These are phyloP conservation scores for Pythium brassicae DNA, from an alignment of 352 stramenopile species.

Conservation along the genomic window DNA sequence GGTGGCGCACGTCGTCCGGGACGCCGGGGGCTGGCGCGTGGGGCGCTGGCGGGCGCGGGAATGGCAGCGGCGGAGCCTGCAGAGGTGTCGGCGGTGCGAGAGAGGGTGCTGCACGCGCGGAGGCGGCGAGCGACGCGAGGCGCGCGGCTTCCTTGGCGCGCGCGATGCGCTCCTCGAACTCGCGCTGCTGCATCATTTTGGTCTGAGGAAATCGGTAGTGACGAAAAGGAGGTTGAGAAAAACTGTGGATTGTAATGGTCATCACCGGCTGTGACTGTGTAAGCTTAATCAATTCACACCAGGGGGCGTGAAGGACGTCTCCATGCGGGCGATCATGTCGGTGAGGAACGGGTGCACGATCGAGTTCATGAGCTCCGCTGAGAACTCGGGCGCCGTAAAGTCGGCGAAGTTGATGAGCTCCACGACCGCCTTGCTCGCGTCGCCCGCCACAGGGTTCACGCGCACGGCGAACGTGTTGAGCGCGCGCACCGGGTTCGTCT, in stretches of 20 bases:
- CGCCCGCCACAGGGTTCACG: conserved; percentile 7
- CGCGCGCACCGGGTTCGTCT: conserved; percentile 13
- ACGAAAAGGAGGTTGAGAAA: background rate
- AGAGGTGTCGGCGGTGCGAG: background rate
- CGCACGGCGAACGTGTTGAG: conserved; percentile 20
- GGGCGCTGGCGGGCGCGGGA: background rate
- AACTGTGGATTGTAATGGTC: too few species aligned
- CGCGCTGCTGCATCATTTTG: conserved; percentile 9
- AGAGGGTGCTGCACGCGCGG: conserved; percentile 14
- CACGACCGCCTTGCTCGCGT: conserved; percentile 20
- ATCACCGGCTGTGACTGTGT: too few species aligned
- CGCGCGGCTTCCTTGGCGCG: conserved; percentile 49
- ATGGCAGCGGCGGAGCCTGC: conserved; percentile 12
- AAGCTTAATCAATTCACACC: too few species aligned
- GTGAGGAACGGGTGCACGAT: conserved; percentile 20
- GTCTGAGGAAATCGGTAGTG: background rate
- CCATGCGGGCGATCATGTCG: conserved; percentile 20
- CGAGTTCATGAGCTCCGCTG: conserved; percentile 20
- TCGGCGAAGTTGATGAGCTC: conserved; percentile 26
- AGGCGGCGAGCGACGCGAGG: conserved; percentile 40
- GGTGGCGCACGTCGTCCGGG: conserved; percentile 35
- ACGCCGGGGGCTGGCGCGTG: conserved; percentile 12
- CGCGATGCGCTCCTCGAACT: conserved; percentile 54
- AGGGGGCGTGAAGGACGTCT: background rate
- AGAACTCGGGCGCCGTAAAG: conserved; percentile 15